Base-by-base conservation (phyloP, 1,284 basidiomycete genomes). In the Jaminaea rosea region DNA sequence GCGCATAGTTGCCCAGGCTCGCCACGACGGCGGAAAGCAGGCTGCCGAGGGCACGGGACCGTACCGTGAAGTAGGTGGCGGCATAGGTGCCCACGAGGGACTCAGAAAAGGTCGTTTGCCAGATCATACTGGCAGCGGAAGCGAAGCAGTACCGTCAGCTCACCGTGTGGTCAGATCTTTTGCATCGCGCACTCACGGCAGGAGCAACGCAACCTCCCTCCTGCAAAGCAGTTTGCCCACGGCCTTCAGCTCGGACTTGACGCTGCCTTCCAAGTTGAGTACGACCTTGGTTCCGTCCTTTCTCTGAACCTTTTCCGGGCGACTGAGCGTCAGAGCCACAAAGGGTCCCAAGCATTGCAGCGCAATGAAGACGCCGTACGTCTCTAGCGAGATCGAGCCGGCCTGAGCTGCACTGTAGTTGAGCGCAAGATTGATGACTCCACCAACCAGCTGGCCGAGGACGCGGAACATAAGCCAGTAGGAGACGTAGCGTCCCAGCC, bases 331-430 rank as follows among this genome's bases (percentile, higher is more conserved):
- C 39, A 75, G 45, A 0, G 70, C 71, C 3, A 64, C 55, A 32
- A 76, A 55, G 0, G 75, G 75, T 1, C 65, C 72, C 11, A 73
- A 10, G 26, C 60, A 60, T 44, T 74, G 72, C n/a, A 77, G 60
- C 0, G 65, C 70, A 29, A 77, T 74, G 50, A 77, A 76, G 24
- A 76, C 71, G 48, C 76, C 55, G 53, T 73, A 77, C 1, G 75
- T 76, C 32, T 69, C 63, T 21, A 58, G 60, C 15, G 53, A 58
- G 36, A 77, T 62, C 4, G 63, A 65, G 1, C 76, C 76, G 2
- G 62, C 60, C 11, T 50, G 47, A 9, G 49, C 41, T 28, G 62
- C 55, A 3, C 71, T 44, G 23, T 66, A 62, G 56, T 77, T 76
- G 44, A 77, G 65, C 0, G 61, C 72, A 6, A 77, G 62, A 53